Evolutionary conservation across 305 asterid genomes (phyloP), one percentile per base, ranked within the genome.

Genomic region (Fraxinus albicans): DNA sequence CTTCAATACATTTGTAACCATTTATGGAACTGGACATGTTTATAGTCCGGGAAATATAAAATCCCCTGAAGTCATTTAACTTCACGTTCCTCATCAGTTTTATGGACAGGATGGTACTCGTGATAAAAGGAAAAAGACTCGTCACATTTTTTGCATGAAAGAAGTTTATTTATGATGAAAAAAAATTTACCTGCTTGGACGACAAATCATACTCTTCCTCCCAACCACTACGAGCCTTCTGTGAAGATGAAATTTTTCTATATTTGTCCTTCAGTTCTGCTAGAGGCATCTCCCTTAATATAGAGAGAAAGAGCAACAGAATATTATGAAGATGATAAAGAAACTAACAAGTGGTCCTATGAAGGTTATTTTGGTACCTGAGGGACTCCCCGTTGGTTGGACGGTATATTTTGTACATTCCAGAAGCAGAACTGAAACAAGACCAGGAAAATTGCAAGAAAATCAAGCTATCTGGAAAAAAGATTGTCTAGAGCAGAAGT

Each of bases 331-430:
- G 80, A 77, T 84, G 63, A 73, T 42, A 69, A 72, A 87, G 15
- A 80, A 81, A 81, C 73, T 79, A 77, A 80, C 70, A 80, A 70
- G 33, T 73, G 2, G 77, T 84, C 65, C 67, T 35, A 17, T 72
- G 34, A 73, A 58, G 70, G 79, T 69, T n/a, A 73, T 25, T 82
- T 78, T 77, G 70, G 86, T 76, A 95, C 98, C 99, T 93, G 87
- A 94, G 88, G 78, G 97, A 92, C 88, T 94, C 99, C 86, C 98
- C 98, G 47, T 89, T 87, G 82, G 95, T 90, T 79, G 99, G 99
- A 72, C 99, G 97, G 84, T 72, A 91, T 84, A 96, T 88, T 91
- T 93, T 93, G 91, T 86, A 93, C 89, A 87, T 79, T 84, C 95
- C 94, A 79, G 96, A 89, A 83, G 89, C 90, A 87, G 91, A 88